phyloP scores from a whole-genome alignment of 108 stramenopile species.

The Conticribra weissflogii region DNA sequence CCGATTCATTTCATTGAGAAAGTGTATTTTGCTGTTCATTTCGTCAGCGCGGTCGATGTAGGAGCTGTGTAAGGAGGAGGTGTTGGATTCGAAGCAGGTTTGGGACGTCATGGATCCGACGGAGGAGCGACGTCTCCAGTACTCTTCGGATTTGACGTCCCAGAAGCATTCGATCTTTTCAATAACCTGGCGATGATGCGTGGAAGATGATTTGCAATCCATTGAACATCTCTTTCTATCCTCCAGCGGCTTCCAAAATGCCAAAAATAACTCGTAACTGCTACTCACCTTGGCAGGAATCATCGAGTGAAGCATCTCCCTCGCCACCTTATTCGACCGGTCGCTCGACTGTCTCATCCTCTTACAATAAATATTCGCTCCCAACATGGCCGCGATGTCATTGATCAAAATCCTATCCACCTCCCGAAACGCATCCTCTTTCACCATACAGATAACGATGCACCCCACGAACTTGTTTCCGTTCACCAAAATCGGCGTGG shows the following conservation, averaged over 20 bases:
- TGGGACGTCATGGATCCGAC: too few relatives aligned
- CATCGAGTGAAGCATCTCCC: too few relatives aligned
- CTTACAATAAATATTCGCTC: conserved; percentile 36
- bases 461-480: conserved; percentile 30
- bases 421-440: conserved; percentile 39
- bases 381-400: conserved; percentile 39
- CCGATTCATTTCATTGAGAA: conserved; percentile 17
- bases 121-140: background rate
- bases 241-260: too few relatives aligned
- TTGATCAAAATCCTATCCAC: conserved; percentile 33
- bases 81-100: background rate
- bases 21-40: conserved; percentile 1
- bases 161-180: conserved; percentile 36
- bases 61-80: background rate
- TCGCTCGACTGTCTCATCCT: too few relatives aligned
- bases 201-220: too few relatives aligned
- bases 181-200: conserved; percentile 22
- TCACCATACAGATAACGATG: conserved; percentile 16
- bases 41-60: background rate
- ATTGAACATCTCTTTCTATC: too few relatives aligned
- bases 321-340: too few relatives aligned
- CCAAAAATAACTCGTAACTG: too few relatives aligned
- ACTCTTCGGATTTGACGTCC: conserved; percentile 28
- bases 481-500: conserved; percentile 38
- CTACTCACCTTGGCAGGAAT: too few relatives aligned